Evolutionary conservation across 2,329 filamentous ascomycete species (phyloP), one percentile per base, ranked within the genome.

Genomic region (Sporothrix brunneoviolacea): DNA sequence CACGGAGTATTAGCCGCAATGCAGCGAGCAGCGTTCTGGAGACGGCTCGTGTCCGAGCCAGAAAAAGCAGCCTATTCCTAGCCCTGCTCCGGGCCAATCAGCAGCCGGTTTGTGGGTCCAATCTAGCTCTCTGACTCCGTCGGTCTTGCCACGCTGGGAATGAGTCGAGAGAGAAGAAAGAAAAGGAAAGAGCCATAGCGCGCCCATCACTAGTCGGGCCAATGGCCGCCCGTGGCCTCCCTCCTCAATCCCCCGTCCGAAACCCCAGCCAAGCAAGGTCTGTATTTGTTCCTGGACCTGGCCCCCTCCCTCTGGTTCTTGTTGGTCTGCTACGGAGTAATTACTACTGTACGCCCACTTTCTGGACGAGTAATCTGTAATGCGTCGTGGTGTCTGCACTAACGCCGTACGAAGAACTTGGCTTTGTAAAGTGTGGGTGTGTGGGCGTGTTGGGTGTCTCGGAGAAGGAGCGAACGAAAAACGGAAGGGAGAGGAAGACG

Each of bases 201-300:
- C 43, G 24, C 27, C 21, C 15, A 44, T 27, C n/a, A 37, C 5
- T 12, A 27, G 21, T 19, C 30, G 37, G n/a, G 21, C 56, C 55
- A 57, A 57, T 59, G 36, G 35, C 37, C 53, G 19, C 6, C 16
- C 12, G 10, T 3, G 4, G 30, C 38, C 33, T 4, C 49, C 51
- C 44, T 16, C 45, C 49, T 38, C 21, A 16, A 10, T 46, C 51
- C 52, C 54, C 54, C 48, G 51, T 57, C 51, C 57, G 58, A 59
- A 59, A 58, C 55, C 48, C 50, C 46, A 54, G 53, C 50, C 52
- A 50, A 48, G 51, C n/a, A n/a, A n/a, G 21, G 18, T 12, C 24
- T 46, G 21, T 18, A 41, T 27, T 15, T 47, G 50, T 51, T 47
- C 43, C 38, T 47, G 30, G 33, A 38, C 18, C 16, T 36, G 15